These are phyloP conservation scores for Penicillium sp. DNA, from an alignment of 2,329 filamentous ascomycete genomes.

Conservation along the genomic window DNA sequence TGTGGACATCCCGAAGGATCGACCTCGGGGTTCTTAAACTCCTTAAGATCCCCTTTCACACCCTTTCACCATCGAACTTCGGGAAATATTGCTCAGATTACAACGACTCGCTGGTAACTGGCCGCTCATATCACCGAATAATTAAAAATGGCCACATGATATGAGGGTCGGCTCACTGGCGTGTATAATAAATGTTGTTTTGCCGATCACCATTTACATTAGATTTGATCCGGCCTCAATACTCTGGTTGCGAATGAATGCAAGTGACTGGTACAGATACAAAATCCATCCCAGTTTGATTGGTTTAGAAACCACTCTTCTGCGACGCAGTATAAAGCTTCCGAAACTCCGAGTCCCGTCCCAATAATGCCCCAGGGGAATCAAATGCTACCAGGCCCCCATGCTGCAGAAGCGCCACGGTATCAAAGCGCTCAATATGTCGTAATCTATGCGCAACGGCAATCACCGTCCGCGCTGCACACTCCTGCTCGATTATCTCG, in stretches of 20 bases:
- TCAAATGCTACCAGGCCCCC: constrained; percentile 22
- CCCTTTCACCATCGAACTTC: not conserved
- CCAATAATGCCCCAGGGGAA: constrained; percentile 11
- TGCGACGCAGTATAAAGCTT: not conserved
- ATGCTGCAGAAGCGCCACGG: constrained; percentile 11
- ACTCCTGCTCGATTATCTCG: not conserved
- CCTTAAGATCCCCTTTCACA: not conserved
- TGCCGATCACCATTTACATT: too few species aligned
- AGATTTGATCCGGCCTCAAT: too few species aligned
- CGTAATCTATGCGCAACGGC: constrained; percentile 1
- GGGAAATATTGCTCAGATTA: not conserved
- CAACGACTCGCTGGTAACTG: too few species aligned
- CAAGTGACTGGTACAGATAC: too few species aligned
- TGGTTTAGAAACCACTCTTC: too few species aligned
- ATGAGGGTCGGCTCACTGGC: too few species aligned
- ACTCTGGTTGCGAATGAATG: too few species aligned
- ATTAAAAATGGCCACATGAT: too few species aligned
- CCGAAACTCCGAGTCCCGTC: not conserved
- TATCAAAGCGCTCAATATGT: constrained; percentile 14
- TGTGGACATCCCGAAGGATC: constrained; percentile 7
- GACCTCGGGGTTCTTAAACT: not conserved
- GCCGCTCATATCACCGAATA: too few species aligned
- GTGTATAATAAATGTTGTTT: too few species aligned
- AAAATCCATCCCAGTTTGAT: too few species aligned
- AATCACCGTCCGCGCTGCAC: not conserved